A percentile compares a stretch with the other conserved stretches of the same genome.
phyloP scores from a whole-genome alignment of 768 basidiomycete genomes.

The Rhizopogon sp. region DNA sequence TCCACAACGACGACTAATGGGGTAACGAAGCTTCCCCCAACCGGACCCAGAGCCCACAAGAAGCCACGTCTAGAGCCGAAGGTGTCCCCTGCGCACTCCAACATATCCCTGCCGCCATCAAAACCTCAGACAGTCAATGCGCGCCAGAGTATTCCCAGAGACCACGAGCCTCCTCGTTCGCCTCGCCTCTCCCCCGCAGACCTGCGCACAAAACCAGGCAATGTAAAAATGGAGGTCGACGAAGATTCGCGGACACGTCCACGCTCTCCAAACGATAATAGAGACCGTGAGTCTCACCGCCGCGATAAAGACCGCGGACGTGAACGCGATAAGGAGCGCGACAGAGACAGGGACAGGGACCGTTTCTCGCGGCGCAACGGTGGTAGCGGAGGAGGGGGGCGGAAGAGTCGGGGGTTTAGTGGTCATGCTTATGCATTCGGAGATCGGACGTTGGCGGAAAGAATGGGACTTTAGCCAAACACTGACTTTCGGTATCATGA shows the following conservation, averaged over 20 bases:
- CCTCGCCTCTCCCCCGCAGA: conserved; percentile 25
- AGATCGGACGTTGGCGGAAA: conserved; percentile 82
- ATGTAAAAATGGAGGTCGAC: conserved; percentile 51
- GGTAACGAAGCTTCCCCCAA: conserved; percentile 56
- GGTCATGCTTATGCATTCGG: conserved; percentile 31
- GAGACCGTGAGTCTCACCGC: conserved; percentile 34
- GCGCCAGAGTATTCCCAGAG: conserved; percentile 6
- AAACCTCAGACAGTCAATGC: conserved; percentile 15
- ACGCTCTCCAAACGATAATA: conserved; percentile 35
- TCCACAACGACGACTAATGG: conserved; percentile 26
- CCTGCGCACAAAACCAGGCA: conserved; percentile 17
- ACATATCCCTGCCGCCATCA: conserved; percentile 21
- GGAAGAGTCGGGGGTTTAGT: conserved; percentile 33
- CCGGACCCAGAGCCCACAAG: conserved; percentile 78
- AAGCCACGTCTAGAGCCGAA: conserved; percentile 62
- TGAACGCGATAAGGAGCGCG: conserved; percentile 27
- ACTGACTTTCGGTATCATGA: conserved; percentile 7
- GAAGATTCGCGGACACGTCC: conserved; percentile 43
- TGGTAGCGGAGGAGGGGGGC: conserved; percentile 30
- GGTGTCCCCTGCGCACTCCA: conserved; percentile 29
- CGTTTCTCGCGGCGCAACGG: conserved; percentile 39
- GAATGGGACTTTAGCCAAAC: conserved; percentile 61
- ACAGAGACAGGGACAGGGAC: conserved; percentile 30
- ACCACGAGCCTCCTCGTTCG: conserved; percentile 23
- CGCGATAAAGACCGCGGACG: conserved; percentile 32